Evolutionary conservation across 208 protist species (phyloP).

Genomic region (Acanthamoeba sp.): DNA sequence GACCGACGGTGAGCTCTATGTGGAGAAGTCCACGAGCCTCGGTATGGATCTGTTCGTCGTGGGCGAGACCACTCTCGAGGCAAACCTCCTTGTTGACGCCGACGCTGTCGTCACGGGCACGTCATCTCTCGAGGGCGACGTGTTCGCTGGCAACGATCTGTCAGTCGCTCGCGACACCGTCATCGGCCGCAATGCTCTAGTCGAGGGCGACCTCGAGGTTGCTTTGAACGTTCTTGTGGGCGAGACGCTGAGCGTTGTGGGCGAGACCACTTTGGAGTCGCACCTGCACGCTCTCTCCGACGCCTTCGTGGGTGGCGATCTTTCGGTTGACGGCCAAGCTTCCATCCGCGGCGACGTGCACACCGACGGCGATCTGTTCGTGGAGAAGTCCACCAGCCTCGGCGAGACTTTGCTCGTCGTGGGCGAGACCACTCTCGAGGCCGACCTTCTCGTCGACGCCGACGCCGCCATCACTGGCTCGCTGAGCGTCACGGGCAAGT

Average conservation of each 20-base stretch:
- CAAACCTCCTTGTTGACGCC: background rate
- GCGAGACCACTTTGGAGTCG: background rate
- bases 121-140: background rate
- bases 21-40: conserved; percentile 42
- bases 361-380: background rate
- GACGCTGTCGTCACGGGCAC: background rate
- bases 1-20: conserved; percentile 6
- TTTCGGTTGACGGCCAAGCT: background rate
- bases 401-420: background rate
- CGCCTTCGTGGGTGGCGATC: background rate
- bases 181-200: background rate
- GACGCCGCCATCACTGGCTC: background rate
- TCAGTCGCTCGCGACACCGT: background rate
- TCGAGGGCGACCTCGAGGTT: background rate
- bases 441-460: background rate
- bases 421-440: background rate
- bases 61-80: background rate
- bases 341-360: background rate
- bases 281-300: background rate
- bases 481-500: background rate
- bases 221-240: background rate
- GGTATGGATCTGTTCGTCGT: background rate
- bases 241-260: background rate
- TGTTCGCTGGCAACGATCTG: background rate
- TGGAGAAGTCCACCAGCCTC: background rate